A percentile compares a stretch with the other conserved stretches of the same genome.
These are phyloP conservation scores for Camelina laxa DNA, from an alignment of 345 rosid genomes.

Conservation along the genomic window DNA sequence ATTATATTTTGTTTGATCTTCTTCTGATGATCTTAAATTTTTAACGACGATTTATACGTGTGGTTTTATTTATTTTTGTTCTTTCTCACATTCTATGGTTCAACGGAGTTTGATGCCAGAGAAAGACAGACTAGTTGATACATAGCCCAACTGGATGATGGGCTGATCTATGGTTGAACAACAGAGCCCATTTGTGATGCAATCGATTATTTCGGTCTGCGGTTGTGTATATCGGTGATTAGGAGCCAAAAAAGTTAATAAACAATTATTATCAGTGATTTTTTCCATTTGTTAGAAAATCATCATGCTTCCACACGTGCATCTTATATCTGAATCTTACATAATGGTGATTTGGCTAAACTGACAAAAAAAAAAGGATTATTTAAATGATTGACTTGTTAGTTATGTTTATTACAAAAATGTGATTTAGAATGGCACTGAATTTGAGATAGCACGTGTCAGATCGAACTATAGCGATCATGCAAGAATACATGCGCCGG, in stretches of 20 bases:
- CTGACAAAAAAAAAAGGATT: background rate
- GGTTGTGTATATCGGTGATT: too few species aligned
- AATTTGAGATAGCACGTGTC: conserved; percentile 28
- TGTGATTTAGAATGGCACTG: conserved; percentile 5
- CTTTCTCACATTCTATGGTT: too few species aligned
- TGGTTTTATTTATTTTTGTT: background rate
- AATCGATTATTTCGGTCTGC: background rate
- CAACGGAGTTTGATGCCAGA: background rate
- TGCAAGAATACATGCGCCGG: conserved; percentile 21
- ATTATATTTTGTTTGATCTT: background rate
- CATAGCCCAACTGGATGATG: background rate
- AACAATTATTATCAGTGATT: background rate
- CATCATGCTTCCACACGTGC: conserved; percentile 29
- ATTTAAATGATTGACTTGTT: conserved; percentile 4
- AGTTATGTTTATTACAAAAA: background rate
- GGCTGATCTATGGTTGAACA: background rate
- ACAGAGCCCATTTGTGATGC: background rate
- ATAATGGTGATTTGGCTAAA: background rate
- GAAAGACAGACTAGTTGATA: background rate
- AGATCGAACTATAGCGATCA: conserved; percentile 16
- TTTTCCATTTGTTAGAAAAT: conserved; percentile 6
- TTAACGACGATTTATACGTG: background rate
- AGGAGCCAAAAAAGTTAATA: too few species aligned
- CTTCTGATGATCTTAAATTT: background rate
- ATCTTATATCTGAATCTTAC: background rate